phyloP scores from a whole-genome alignment of 2,329 filamentous ascomycete species.

The Metarhizium sp. region DNA sequence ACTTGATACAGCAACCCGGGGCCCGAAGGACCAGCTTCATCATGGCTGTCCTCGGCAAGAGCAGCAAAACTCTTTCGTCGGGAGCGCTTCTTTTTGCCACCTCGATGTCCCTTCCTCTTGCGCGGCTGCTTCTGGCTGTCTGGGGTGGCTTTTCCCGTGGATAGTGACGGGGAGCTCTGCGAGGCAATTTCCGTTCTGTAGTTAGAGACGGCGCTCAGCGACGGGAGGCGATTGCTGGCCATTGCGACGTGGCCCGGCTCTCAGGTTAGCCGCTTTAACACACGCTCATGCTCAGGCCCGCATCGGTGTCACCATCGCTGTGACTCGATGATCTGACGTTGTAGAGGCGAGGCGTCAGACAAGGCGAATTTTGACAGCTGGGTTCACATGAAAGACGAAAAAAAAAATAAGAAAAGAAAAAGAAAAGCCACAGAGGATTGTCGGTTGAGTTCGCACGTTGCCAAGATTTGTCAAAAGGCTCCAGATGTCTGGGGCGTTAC shows the following conservation, averaged over 20 bases:
- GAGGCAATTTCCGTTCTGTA: slow-evolving; percentile 7
- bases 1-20: slow-evolving; percentile 43
- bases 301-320: not conserved
- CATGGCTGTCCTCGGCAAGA: slow-evolving; percentile 44
- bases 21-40: slow-evolving; percentile 23
- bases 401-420: too few relatives aligned
- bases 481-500: too few relatives aligned
- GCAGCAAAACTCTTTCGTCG: slow-evolving; percentile 74
- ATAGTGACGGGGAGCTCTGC: slow-evolving; percentile 7
- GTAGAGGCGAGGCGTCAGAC: not conserved
- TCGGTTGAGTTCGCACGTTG: too few relatives aligned
- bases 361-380: not conserved
- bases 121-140: slow-evolving; percentile 25
- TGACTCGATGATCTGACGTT: not conserved
- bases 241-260: slow-evolving; percentile 11
- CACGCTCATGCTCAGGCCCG: not conserved
- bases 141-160: not conserved
- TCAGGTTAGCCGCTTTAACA: not conserved
- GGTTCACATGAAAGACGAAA: not conserved
- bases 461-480: too few relatives aligned
- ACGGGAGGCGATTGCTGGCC: slow-evolving; percentile 23
- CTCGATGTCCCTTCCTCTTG: slow-evolving; percentile 64
- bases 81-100: slow-evolving; percentile 66
- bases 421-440: too few relatives aligned
- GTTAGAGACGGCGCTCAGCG: slow-evolving; percentile 11